Base-by-base conservation (phyloP, 2,329 filamentous ascomycete genomes). In the Penicillium sp. region DNA sequence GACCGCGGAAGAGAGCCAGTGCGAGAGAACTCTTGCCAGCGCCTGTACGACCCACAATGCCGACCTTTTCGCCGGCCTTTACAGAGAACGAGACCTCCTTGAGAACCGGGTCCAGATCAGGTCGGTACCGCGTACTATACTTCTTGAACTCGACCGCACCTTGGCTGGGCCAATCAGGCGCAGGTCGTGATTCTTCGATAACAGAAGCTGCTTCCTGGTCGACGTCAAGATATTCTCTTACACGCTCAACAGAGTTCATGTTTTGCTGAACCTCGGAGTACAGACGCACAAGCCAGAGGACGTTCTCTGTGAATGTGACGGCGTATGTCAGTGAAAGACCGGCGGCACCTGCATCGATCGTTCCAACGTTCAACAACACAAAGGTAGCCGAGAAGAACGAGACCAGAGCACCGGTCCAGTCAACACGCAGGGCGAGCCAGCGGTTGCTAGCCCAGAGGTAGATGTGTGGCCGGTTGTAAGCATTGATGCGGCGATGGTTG, bases 181-280 rank as follows among this genome's bases (percentile, higher is more conserved):
- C 81, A 7, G 94, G 94, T 29, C 90, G 83, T 60, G 85, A 89
- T 56, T 93, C 86, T 52, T 91, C 86, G 39, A 96, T 83, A 39
- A 96, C 79, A 1, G 89, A 81, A 0, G 83, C 79, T 1, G 94
- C 92, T 75, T 99, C 94, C 72, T 97, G 93, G 65, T 97, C 93
- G 1, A 99, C 89, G 42, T 97, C 91, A 35, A 97, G 83, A 69
- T 97, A 99, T 71, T 99, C 94, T 77, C 96, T 95, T 69, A 99
- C 88, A 68, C 94, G 90, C 76, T 99, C 94, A 46, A 97, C 92
- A 3, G 93, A 93, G 75, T 99, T 99, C 94, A 99, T 97, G 75
- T 97, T 97, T 75, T 99, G 94, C 76, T 99, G 94, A 67, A 97
- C 97, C 69, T 90, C 86, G 0, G 92, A 88, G 72, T 99, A 99